Conservation (phyloP, 441 rosid genomes). For the Arabidopsis lyrata region DNA sequence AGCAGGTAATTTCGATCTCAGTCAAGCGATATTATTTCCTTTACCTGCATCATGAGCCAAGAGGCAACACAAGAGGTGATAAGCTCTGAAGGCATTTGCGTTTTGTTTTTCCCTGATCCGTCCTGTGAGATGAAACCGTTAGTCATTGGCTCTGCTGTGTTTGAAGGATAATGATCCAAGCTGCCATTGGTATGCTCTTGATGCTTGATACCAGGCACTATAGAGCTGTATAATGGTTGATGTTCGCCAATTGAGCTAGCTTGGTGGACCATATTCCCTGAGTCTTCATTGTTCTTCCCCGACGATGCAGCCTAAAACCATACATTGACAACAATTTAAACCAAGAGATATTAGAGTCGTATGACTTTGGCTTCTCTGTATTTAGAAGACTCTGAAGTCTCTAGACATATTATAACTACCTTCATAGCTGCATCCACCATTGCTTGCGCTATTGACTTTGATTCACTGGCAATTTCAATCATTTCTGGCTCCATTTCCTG, state of each 20-base stretch:
- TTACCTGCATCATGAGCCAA: constrained; percentile 89
- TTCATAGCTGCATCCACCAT: constrained; percentile 92
- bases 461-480: constrained; percentile 66
- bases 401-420: constrained; percentile 54
- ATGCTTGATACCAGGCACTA: constrained; percentile 31
- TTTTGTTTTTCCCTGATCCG: constrained; percentile 48
- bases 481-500: constrained; percentile 76
- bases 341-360: neutral
- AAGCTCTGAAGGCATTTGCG: constrained; percentile 70
- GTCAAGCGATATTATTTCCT: neutral
- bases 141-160: constrained; percentile 45
- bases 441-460: constrained; percentile 69
- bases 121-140: constrained; percentile 45
- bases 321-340: constrained; percentile 17
- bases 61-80: constrained; percentile 85
- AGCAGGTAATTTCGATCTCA: neutral
- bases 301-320: constrained; percentile 70
- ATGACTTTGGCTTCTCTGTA: constrained; percentile 24
- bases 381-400: neutral
- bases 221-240: constrained; percentile 41
- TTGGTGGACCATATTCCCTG: constrained; percentile 61
- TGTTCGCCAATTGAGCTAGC: constrained; percentile 56
- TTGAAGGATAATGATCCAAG: constrained; percentile 33
- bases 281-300: constrained; percentile 71
- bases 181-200: constrained; percentile 38